Evolutionary conservation across 2,329 filamentous ascomycete species (phyloP).

Genomic region (Hortaea sp.): DNA sequence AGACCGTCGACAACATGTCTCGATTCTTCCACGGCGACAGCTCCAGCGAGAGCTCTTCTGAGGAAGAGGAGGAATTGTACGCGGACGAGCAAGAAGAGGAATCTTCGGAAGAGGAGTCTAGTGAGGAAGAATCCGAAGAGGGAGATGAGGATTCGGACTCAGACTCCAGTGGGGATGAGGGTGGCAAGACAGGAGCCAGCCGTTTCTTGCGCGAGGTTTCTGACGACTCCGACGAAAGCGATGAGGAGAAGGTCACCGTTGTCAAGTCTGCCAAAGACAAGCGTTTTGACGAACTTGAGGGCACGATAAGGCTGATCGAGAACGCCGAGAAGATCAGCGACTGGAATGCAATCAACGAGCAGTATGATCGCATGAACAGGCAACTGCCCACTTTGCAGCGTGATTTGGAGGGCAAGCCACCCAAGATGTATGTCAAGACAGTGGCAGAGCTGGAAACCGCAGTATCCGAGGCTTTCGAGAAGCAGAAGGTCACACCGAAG

Average conservation of each 20-base stretch:
- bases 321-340: conserved; percentile 97
- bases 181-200: conserved; percentile 59
- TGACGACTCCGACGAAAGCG: conserved; percentile 61
- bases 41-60: conserved; percentile 86
- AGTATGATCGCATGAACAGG: conserved; percentile 54
- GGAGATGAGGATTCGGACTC: conserved; percentile 42
- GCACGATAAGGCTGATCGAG: conserved; percentile 80
- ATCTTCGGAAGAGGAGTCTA: conserved; percentile 25
- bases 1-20: conserved; percentile 57
- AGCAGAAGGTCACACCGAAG: conserved; percentile 92
- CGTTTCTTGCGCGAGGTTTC: conserved; percentile 65
- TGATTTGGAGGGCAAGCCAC: conserved; percentile 60
- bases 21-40: conserved; percentile 97
- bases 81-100: conserved; percentile 61
- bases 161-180: conserved; percentile 43
- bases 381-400: conserved; percentile 35
- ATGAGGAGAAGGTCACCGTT: conserved; percentile 73
- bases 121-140: conserved; percentile 43
- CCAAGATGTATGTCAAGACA: conserved; percentile 86
- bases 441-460: conserved; percentile 89
- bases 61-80: conserved; percentile 96
- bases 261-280: conserved; percentile 99
- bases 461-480: conserved; percentile 86
- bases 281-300: conserved; percentile 84
- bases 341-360: conserved; percentile 68